Percentiles rank a stretch among this genome's conserved stretches.
Conservation (phyloP, 768 basidiomycete species). For the Russula foetens region DNA sequence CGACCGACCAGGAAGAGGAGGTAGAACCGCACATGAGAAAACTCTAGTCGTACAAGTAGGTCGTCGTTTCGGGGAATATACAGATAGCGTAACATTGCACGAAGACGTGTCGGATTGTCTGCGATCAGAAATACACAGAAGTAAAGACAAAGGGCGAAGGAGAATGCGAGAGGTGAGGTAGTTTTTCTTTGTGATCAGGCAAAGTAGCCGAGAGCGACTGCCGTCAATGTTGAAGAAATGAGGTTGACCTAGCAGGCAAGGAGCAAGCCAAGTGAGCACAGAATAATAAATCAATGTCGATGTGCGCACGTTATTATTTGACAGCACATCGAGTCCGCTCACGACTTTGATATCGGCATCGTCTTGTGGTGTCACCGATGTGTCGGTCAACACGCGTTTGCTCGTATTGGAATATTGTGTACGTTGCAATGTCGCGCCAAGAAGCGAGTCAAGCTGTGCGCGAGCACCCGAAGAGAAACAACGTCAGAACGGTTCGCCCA, state of each 20-base stretch:
- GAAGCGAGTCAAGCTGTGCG: slow-evolving; percentile 66
- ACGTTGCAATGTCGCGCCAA: slow-evolving; percentile 82
- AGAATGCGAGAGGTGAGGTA: neutral
- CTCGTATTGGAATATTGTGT: slow-evolving; percentile 61
- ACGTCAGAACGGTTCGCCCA: neutral
- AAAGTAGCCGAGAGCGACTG: slow-evolving; percentile 16
- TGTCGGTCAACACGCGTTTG: slow-evolving; percentile 59
- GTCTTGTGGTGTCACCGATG: slow-evolving; percentile 24
- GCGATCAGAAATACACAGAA: too few relatives aligned
- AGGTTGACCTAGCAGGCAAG: slow-evolving; percentile 16
- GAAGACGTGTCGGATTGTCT: neutral
- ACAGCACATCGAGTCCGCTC: slow-evolving; percentile 58
- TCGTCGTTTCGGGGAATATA: neutral
- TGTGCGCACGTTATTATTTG: slow-evolving; percentile 71
- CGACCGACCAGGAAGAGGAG: neutral
- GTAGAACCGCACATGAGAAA: neutral
- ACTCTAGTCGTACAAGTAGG: slow-evolving; percentile 1
- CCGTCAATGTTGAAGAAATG: slow-evolving; percentile 18
- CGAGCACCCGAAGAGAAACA: neutral
- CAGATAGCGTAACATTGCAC: slow-evolving; percentile 4
- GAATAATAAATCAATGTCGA: neutral
- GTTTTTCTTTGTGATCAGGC: neutral
- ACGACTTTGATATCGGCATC: slow-evolving; percentile 45
- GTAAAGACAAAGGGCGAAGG: neutral
- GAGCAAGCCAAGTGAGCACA: neutral